Evolutionary conservation across 2,329 filamentous ascomycete genomes (phyloP).

Genomic region (Gyromitra esculenta): DNA sequence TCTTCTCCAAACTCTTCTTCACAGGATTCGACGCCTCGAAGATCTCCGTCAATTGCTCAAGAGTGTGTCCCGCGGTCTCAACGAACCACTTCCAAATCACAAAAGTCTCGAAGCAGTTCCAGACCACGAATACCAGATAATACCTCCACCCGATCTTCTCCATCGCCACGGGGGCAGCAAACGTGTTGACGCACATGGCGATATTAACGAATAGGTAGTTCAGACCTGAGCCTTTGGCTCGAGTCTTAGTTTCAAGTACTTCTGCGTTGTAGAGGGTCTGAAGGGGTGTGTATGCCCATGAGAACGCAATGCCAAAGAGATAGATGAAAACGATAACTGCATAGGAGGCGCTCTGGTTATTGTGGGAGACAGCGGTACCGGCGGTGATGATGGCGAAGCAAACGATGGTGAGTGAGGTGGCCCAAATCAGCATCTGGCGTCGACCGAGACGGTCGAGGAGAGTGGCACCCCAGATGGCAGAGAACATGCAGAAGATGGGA

Average conservation of each 20-base stretch:
- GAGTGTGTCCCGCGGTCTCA: slow-evolving; percentile 59
- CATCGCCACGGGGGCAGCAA: slow-evolving; percentile 57
- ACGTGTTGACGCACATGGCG: slow-evolving; percentile 59
- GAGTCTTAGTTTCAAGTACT: slow-evolving; percentile 61
- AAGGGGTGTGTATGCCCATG: slow-evolving; percentile 60
- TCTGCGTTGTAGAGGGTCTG: slow-evolving; percentile 61
- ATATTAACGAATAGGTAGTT: slow-evolving; percentile 61
- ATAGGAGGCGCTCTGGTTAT: slow-evolving; percentile 60
- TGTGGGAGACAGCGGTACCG: slow-evolving; percentile 59
- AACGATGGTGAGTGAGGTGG: slow-evolving; percentile 60
- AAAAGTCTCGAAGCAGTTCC: slow-evolving; percentile 45
- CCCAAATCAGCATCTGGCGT: slow-evolving; percentile 61
- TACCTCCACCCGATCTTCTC: slow-evolving; percentile 56
- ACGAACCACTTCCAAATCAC: slow-evolving; percentile 59
- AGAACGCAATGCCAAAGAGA: slow-evolving; percentile 61
- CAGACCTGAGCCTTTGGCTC: slow-evolving; percentile 61
- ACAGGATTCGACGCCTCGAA: slow-evolving; percentile 61
- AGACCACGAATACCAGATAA: slow-evolving; percentile 45
- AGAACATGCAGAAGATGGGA: slow-evolving; percentile 62
- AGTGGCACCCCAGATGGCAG: slow-evolving; percentile 57
- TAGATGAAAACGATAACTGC: slow-evolving; percentile 62
- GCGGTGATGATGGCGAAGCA: slow-evolving; percentile 61
- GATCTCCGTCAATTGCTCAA: slow-evolving; percentile 60
- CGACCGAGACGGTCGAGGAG: slow-evolving; percentile 62
- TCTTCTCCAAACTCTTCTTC: slow-evolving; percentile 55